These are phyloP conservation scores for Datisca glomerata DNA, from an alignment of 306 rosid species.

Conservation along the genomic window DNA sequence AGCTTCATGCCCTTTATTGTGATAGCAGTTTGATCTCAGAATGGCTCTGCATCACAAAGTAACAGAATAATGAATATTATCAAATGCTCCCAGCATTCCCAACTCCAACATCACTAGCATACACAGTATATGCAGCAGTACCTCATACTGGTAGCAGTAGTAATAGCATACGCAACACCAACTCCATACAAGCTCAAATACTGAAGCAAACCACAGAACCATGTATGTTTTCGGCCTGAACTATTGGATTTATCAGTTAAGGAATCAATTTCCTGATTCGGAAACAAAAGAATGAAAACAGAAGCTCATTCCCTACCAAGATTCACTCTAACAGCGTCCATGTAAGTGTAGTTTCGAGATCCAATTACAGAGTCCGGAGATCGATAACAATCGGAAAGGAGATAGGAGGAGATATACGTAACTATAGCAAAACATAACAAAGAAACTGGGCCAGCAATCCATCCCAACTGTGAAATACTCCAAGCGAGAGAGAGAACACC, in stretches of 20 bases:
- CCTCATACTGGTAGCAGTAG: slow-evolving; percentile 58
- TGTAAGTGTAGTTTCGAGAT: slow-evolving; percentile 19
- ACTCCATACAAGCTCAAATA: slow-evolving; percentile 51
- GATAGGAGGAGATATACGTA: slow-evolving; percentile 29
- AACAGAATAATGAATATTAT: not conserved
- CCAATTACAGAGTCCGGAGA: slow-evolving; percentile 37
- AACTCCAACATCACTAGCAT: too few relatives aligned
- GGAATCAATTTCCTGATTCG: too few relatives aligned
- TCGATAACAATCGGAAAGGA: slow-evolving; percentile 42
- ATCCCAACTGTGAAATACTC: slow-evolving; percentile 69
- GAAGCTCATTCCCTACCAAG: slow-evolving; percentile 32
- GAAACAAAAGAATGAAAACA: not conserved
- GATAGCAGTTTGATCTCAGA: slow-evolving; percentile 63
- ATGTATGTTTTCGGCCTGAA: too few relatives aligned
- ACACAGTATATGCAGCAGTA: slow-evolving; percentile 12
- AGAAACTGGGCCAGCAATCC: slow-evolving; percentile 49
- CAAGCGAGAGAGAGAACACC: slow-evolving; percentile 76
- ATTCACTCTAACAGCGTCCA: slow-evolving; percentile 38
- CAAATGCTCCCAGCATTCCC: too few relatives aligned
- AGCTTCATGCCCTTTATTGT: slow-evolving; percentile 63
- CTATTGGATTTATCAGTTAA: too few relatives aligned
- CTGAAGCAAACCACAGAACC: too few relatives aligned
- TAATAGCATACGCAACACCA: slow-evolving; percentile 43
- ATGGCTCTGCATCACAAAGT: slow-evolving; percentile 46
- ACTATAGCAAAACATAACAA: slow-evolving; percentile 33